These are phyloP conservation scores for Fusarium ambrosium DNA, from an alignment of 2,329 filamentous ascomycete species.

Conservation along the genomic window DNA sequence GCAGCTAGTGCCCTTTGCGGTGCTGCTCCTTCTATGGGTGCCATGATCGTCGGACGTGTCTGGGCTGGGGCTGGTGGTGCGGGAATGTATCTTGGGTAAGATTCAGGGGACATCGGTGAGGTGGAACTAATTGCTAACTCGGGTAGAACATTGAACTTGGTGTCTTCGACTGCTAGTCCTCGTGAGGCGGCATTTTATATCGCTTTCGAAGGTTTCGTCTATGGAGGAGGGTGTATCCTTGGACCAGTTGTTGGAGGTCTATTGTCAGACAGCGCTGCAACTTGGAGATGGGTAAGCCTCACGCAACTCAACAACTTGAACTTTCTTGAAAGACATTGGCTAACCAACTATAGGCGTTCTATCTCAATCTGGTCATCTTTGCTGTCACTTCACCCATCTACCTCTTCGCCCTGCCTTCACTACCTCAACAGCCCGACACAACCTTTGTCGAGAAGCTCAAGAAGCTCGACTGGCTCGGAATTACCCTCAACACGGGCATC, in stretches of 20 bases:
- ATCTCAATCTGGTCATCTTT: slow-evolving; percentile 66
- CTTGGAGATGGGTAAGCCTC: slow-evolving; percentile 55
- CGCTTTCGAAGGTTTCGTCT: slow-evolving; percentile 46
- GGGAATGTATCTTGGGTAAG: slow-evolving; percentile 41
- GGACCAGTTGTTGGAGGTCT: slow-evolving; percentile 1
- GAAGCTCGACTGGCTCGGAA: slow-evolving; percentile 61
- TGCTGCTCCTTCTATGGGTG: slow-evolving; percentile 58
- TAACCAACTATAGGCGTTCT: slow-evolving; percentile 58
- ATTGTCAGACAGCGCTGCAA: slow-evolving; percentile 50
- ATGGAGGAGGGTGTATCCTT: slow-evolving; percentile 58
- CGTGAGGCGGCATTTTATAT: slow-evolving; percentile 47
- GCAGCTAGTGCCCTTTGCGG: slow-evolving; percentile 56
- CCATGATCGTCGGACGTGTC: slow-evolving; percentile 61
- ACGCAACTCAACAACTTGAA: background rate
- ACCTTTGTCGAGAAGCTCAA: slow-evolving; percentile 47
- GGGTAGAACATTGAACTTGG: slow-evolving; percentile 28
- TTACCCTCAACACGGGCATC: slow-evolving; percentile 56
- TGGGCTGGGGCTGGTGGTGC: slow-evolving; percentile 58
- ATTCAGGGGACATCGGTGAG: background rate
- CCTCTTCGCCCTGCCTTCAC: slow-evolving; percentile 47
- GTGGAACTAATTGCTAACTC: background rate
- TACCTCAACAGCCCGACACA: slow-evolving; percentile 40
- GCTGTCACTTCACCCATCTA: slow-evolving; percentile 49
- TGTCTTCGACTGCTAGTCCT: slow-evolving; percentile 22
- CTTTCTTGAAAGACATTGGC: background rate